Conservation (phyloP, 805 yeast species). For the Starmerella geochares region DNA sequence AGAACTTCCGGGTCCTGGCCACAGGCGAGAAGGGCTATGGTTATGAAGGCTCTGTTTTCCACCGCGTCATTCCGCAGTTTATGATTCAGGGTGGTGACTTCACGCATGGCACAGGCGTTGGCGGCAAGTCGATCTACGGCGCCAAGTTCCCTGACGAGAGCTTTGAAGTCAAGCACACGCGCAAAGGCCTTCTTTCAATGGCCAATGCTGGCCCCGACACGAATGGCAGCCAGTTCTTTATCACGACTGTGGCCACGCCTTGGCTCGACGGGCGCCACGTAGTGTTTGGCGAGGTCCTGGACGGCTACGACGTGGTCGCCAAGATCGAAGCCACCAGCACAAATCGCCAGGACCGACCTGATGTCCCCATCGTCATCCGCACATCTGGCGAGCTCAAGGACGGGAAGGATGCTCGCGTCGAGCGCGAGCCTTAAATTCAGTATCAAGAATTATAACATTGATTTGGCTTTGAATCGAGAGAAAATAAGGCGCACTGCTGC, state of each 20-base stretch:
- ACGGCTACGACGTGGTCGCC: conserved; percentile 70
- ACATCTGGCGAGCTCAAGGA: conserved; percentile 56
- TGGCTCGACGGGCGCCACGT: conserved; percentile 96
- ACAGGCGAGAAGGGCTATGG: conserved; percentile 95
- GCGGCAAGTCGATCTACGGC: conserved; percentile 76
- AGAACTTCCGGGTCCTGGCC: conserved; percentile 87
- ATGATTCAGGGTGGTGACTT: conserved; percentile 89
- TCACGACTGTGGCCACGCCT: conserved; percentile 78
- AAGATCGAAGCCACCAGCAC: conserved; percentile 68
- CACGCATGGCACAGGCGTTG: conserved; percentile 51
- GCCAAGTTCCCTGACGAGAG: conserved; percentile 66
- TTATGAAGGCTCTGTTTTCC: conserved; percentile 78
- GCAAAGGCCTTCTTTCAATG: conserved; percentile 63
- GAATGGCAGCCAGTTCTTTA: conserved; percentile 90
- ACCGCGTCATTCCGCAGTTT: conserved; percentile 92
- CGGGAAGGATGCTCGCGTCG: neutral
- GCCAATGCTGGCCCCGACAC: conserved; percentile 62
- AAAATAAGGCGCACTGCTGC: too few species aligned
- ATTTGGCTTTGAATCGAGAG: too few species aligned
- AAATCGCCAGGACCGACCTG: conserved; percentile 60
- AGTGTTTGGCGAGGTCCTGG: conserved; percentile 86
- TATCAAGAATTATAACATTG: neutral
- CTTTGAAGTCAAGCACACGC: conserved; percentile 45
- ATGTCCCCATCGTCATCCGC: conserved; percentile 50
- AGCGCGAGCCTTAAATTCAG: conserved; percentile 17